phyloP scores from a whole-genome alignment of 176 grass and related monocot species.

The Bonia amplexicaulis region DNA sequence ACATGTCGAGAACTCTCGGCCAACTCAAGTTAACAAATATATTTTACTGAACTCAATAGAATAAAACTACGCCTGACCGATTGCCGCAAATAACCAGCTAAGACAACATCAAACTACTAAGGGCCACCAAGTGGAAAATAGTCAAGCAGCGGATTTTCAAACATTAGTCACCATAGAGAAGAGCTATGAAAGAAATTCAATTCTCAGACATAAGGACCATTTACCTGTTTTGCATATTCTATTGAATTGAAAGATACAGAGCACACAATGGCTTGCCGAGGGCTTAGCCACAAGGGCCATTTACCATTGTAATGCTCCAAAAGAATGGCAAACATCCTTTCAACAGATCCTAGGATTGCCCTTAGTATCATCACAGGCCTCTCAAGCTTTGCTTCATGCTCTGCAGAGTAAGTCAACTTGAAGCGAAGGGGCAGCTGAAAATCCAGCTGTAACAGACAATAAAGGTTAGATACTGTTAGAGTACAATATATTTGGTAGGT shows the following conservation, averaged over 20 bases:
- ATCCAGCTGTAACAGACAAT: conserved; percentile 68
- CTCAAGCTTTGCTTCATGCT: conserved; percentile 93
- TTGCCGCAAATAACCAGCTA: neutral
- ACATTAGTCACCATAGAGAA: neutral
- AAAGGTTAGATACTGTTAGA: conserved; percentile 26
- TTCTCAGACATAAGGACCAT: neutral
- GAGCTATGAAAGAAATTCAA: conserved; percentile 11
- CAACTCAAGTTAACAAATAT: neutral
- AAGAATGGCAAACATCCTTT: conserved; percentile 97
- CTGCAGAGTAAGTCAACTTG: conserved; percentile 87
- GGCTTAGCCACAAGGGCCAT: conserved; percentile 97
- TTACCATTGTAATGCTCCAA: conserved; percentile 99
- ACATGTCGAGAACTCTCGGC: neutral
- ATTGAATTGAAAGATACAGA: conserved; percentile 62
- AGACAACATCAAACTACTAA: neutral
- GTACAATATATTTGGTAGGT: too few relatives aligned
- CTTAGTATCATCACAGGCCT: conserved; percentile 99
- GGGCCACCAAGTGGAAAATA: neutral
- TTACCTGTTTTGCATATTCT: conserved; percentile 80
- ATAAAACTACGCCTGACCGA: neutral
- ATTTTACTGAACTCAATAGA: neutral
- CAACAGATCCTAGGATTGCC: conserved; percentile 89
- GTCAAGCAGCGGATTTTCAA: neutral
- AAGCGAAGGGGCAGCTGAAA: conserved; percentile 91
- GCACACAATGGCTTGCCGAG: conserved; percentile 94